phyloP scores from a whole-genome alignment of 2,329 filamentous ascomycete genomes.

The Neofusicoccum kwambonambiense region DNA sequence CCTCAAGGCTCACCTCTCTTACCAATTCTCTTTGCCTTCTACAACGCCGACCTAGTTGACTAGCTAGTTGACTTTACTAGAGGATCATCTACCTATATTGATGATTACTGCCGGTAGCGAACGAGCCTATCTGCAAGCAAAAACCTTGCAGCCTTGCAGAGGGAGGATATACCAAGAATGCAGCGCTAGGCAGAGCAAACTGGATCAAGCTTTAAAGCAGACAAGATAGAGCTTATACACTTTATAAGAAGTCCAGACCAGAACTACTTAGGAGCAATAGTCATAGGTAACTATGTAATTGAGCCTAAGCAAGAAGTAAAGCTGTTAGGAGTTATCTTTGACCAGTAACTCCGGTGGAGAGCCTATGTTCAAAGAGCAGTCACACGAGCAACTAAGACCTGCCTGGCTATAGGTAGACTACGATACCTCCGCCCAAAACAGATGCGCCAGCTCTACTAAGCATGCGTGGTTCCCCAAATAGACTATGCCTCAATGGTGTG shows the following conservation, averaged over 20 bases:
- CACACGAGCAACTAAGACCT: slow-evolving; percentile 22
- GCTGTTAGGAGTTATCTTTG: slow-evolving; percentile 29
- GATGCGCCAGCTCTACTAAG: slow-evolving; percentile 28
- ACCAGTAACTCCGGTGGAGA: slow-evolving; percentile 26
- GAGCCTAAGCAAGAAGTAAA: slow-evolving; percentile 24
- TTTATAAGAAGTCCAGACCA: slow-evolving; percentile 25
- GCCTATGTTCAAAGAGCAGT: slow-evolving; percentile 22
- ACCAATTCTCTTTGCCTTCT: slow-evolving; percentile 10
- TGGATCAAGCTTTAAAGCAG: slow-evolving; percentile 28
- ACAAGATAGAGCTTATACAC: slow-evolving; percentile 34
- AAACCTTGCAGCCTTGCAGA: neutral
- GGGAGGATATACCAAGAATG: neutral
- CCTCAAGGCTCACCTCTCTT: slow-evolving; percentile 6
- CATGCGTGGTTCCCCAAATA: slow-evolving; percentile 24
- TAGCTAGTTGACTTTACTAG: neutral
- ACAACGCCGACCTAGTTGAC: slow-evolving; percentile 13
- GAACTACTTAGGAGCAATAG: slow-evolving; percentile 8
- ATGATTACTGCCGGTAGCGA: slow-evolving; percentile 21
- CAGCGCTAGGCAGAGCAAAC: slow-evolving; percentile 26
- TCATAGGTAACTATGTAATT: slow-evolving; percentile 22
- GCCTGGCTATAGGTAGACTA: slow-evolving; percentile 22
- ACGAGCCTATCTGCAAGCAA: slow-evolving; percentile 22
- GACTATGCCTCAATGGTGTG: slow-evolving; percentile 28
- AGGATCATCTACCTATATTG: slow-evolving; percentile 12
- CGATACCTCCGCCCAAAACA: slow-evolving; percentile 24